These are phyloP conservation scores for Erysimum pusillum DNA, from an alignment of 441 rosid genomes.

Conservation along the genomic window DNA sequence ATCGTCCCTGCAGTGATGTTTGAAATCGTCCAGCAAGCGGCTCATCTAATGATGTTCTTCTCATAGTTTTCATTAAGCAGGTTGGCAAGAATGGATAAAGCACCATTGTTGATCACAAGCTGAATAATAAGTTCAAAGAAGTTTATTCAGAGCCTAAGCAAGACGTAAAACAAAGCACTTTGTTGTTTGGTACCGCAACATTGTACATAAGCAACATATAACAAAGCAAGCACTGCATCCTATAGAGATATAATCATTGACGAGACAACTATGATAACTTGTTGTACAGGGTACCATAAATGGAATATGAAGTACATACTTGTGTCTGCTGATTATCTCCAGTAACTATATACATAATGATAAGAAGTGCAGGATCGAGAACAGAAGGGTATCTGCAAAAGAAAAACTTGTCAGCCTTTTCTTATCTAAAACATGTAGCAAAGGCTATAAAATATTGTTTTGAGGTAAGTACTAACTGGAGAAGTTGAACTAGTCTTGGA, in stretches of 20 bases:
- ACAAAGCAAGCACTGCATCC: background rate
- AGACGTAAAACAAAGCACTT: too few species aligned
- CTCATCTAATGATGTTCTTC: too few species aligned
- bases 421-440: background rate
- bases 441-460: too few species aligned
- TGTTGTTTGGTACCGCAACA: too few species aligned
- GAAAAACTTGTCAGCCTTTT: background rate
- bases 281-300: too few species aligned
- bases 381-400: slow-evolving; percentile 71
- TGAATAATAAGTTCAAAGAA: slow-evolving; percentile 14
- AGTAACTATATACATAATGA: slow-evolving; percentile 80
- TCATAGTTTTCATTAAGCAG: slow-evolving; percentile 55
- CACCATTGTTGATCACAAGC: slow-evolving; percentile 54
- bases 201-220: too few species aligned
- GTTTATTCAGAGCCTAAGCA: too few species aligned
- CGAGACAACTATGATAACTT: too few species aligned
- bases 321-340: slow-evolving; percentile 89
- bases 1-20: slow-evolving; percentile 63
- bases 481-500: slow-evolving; percentile 72
- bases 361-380: slow-evolving; percentile 83
- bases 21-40: slow-evolving; percentile 64
- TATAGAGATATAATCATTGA: too few species aligned
- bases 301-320: slow-evolving; percentile 54
- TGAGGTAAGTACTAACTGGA: slow-evolving; percentile 56
- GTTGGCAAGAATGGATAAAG: slow-evolving; percentile 47